Evolutionary conservation across 192 early-diverging fungal genomes (phyloP).

Genomic region (Coemansia sp.): DNA sequence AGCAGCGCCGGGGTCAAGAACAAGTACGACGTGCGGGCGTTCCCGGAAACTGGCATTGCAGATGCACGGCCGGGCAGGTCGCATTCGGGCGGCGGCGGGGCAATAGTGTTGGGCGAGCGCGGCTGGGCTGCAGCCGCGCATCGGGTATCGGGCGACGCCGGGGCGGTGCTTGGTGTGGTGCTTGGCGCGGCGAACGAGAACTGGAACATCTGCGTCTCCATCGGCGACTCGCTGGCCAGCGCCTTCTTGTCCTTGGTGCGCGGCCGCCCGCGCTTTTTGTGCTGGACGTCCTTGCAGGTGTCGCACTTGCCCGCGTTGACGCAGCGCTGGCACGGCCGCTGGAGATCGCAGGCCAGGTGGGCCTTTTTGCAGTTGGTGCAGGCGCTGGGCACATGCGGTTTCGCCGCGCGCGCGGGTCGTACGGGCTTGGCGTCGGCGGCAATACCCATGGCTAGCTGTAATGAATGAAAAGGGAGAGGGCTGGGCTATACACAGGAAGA

Average conservation of each 20-base stretch:
- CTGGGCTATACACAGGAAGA: background rate
- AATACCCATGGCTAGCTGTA: background rate
- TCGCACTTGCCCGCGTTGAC: slow-evolving; percentile 66
- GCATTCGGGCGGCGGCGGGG: background rate
- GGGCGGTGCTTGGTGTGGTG: background rate
- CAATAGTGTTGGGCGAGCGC: background rate
- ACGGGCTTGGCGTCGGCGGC: slow-evolving; percentile 2
- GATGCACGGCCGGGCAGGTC: background rate
- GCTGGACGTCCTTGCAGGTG: slow-evolving; percentile 81
- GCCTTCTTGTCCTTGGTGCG: slow-evolving; percentile 62
- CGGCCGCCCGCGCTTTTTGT: slow-evolving; percentile 84
- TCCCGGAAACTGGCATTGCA: background rate
- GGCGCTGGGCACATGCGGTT: slow-evolving; percentile 81
- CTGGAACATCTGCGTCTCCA: slow-evolving; percentile 51
- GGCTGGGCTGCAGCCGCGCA: background rate
- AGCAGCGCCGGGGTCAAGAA: slow-evolving; percentile 37
- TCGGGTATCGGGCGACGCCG: background rate
- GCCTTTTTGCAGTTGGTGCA: slow-evolving; percentile 85
- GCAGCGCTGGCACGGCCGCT: slow-evolving; percentile 80
- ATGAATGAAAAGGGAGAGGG: background rate
- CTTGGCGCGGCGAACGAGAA: slow-evolving; percentile 27
- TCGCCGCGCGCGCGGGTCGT: slow-evolving; percentile 36
- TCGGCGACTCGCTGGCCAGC: slow-evolving; percentile 8
- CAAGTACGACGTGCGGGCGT: slow-evolving; percentile 16
- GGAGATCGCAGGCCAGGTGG: slow-evolving; percentile 83